Evolutionary conservation across 306 rosid genomes (phyloP).

Genomic region (Coriaria nepalensis): DNA sequence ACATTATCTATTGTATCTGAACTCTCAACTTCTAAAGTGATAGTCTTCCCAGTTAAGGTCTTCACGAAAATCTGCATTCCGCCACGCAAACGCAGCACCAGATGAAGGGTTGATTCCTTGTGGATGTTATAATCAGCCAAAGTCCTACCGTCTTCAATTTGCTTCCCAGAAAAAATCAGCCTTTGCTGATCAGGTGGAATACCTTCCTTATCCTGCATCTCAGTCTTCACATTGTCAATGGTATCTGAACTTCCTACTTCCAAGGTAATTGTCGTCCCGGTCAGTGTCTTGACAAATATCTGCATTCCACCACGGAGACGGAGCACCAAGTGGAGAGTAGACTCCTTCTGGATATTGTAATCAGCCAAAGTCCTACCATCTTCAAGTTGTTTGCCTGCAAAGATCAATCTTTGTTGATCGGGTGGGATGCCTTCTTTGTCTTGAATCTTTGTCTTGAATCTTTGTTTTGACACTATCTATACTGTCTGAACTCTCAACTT

Average conservation of each 20-base stretch:
- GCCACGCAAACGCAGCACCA: background rate
- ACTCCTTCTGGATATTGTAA: slow-evolving; percentile 26
- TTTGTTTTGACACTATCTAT: slow-evolving; percentile 19
- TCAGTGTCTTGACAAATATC: background rate
- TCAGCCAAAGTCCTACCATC: slow-evolving; percentile 26
- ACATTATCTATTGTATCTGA: too few species aligned
- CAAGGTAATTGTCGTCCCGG: background rate
- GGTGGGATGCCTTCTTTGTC: slow-evolving; percentile 26
- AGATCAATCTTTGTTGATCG: slow-evolving; percentile 22
- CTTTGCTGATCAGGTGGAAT: too few species aligned
- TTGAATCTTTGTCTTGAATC: slow-evolving; percentile 22
- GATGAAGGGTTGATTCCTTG: background rate
- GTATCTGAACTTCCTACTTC: background rate
- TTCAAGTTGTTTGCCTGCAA: slow-evolving; percentile 23
- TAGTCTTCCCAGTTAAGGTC: background rate
- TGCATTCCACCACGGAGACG: slow-evolving; percentile 25
- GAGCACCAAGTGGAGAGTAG: slow-evolving; percentile 22
- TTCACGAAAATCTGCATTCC: background rate
- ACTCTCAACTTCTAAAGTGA: background rate
- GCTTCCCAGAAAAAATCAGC: too few species aligned
- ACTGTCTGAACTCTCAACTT: slow-evolving; percentile 23
- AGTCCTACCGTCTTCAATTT: too few species aligned
- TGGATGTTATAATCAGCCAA: too few species aligned
- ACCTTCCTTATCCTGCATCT: too few species aligned
- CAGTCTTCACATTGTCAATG: too few species aligned